phyloP scores from a whole-genome alignment of 2,329 filamentous ascomycete species.

The Aspergillus phoenicis region DNA sequence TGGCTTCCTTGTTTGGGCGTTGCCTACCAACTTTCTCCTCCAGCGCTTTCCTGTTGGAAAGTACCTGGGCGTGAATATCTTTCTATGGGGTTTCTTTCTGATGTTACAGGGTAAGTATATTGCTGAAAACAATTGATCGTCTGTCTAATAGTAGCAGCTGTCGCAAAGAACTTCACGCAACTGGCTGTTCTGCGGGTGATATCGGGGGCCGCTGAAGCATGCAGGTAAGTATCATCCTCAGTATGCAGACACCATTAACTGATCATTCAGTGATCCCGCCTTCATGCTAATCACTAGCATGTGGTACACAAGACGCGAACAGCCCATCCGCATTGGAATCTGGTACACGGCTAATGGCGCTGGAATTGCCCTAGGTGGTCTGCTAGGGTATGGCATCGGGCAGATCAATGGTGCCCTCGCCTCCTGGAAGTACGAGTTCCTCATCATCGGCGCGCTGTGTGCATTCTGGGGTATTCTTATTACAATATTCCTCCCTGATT shows the following conservation, averaged over 20 bases:
- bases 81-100: conserved; percentile 17
- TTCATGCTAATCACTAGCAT: conserved; percentile 60
- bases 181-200: conserved; percentile 56
- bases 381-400: conserved; percentile 62
- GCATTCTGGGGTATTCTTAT: conserved; percentile 41
- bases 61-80: conserved; percentile 17
- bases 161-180: conserved; percentile 54
- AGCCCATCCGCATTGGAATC: conserved; percentile 56
- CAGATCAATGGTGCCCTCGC: conserved; percentile 57
- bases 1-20: conserved; percentile 38
- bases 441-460: conserved; percentile 54
- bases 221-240: conserved; percentile 2
- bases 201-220: conserved; percentile 56
- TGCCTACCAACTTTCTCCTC: conserved; percentile 30
- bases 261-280: conserved; percentile 39
- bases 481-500: conserved; percentile 46
- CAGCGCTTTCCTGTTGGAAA: conserved; percentile 24
- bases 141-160: conserved; percentile 30
- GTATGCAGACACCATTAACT: not conserved
- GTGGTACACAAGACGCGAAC: conserved; percentile 54
- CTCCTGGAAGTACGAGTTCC: conserved; percentile 61
- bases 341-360: conserved; percentile 64
- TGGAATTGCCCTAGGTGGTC: conserved; percentile 39
- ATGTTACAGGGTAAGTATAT: conserved; percentile 13
- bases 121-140: too few relatives aligned